Evolutionary conservation across 164 flowering plant genomes (phyloP).

Genomic region (Sextonia rubra): DNA sequence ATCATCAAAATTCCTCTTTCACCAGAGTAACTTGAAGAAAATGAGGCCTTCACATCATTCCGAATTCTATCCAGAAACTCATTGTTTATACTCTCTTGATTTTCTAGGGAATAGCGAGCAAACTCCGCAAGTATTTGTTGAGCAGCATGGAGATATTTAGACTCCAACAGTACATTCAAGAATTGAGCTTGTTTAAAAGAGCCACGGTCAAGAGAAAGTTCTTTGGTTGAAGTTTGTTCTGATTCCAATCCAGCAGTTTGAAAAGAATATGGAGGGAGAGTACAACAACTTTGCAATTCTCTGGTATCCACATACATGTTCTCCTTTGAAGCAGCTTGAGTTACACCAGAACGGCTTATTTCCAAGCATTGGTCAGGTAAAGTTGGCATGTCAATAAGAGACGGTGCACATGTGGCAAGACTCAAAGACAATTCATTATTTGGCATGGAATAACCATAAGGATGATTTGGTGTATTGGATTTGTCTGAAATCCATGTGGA

Average conservation of each 20-base stretch:
- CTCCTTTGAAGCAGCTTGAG: conserved; percentile 15
- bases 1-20: conserved; percentile 15
- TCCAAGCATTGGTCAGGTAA: conserved; percentile 49
- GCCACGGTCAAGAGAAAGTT: conserved; percentile 33
- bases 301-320: neutral
- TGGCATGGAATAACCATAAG: conserved; percentile 25
- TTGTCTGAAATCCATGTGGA: conserved; percentile 31
- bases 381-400: conserved; percentile 18
- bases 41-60: conserved; percentile 16
- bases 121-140: conserved; percentile 75
- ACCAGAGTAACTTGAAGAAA: conserved; percentile 21
- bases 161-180: conserved; percentile 35
- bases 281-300: conserved; percentile 6
- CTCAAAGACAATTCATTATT: conserved; percentile 62
- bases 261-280: conserved; percentile 12
- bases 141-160: conserved; percentile 51
- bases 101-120: conserved; percentile 53
- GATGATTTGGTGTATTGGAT: conserved; percentile 18
- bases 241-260: conserved; percentile 28
- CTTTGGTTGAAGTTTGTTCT: conserved; percentile 42
- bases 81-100: conserved; percentile 23
- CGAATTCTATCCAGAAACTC: conserved; percentile 10
- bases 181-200: conserved; percentile 23
- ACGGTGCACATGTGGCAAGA: conserved; percentile 51
- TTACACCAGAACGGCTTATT: conserved; percentile 28